Evolutionary conservation across 2,329 filamentous ascomycete species (phyloP).

Genomic region (Gnomoniopsis sp.): DNA sequence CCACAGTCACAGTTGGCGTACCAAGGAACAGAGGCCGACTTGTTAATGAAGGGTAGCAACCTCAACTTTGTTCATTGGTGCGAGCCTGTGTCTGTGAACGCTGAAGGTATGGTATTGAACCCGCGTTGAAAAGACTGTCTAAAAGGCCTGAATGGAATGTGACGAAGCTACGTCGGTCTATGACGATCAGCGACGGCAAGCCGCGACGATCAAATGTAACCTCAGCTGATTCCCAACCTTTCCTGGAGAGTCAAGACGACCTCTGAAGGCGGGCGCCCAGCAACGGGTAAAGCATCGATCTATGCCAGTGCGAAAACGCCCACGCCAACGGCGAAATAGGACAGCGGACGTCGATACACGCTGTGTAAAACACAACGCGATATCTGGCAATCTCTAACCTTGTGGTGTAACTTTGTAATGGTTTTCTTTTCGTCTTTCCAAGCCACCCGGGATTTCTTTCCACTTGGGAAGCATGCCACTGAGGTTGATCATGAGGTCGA

Average conservation of each 20-base stretch:
- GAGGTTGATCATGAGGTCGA: too few species aligned
- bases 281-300: slow-evolving; percentile 26
- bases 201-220: slow-evolving; percentile 20
- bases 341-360: slow-evolving; percentile 23
- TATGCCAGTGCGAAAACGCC: slow-evolving; percentile 26
- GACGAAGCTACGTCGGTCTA: background rate
- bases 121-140: background rate
- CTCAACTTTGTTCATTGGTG: too few species aligned
- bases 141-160: background rate
- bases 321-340: slow-evolving; percentile 20
- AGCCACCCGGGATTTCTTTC: background rate
- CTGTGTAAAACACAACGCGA: slow-evolving; percentile 16
- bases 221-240: slow-evolving; percentile 30
- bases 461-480: background rate
- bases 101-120: background rate
- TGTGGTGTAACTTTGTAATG: background rate
- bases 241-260: slow-evolving; percentile 28
- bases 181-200: background rate
- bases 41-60: too few species aligned
- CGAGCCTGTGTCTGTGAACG: too few species aligned
- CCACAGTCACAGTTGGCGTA: too few species aligned
- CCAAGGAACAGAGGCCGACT: too few species aligned
- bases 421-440: background rate
- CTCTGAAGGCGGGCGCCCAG: slow-evolving; percentile 29
- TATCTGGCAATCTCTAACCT: slow-evolving; percentile 19